These are phyloP conservation scores for Solanum hybrid DNA, from an alignment of 305 asterid species.

Conservation along the genomic window DNA sequence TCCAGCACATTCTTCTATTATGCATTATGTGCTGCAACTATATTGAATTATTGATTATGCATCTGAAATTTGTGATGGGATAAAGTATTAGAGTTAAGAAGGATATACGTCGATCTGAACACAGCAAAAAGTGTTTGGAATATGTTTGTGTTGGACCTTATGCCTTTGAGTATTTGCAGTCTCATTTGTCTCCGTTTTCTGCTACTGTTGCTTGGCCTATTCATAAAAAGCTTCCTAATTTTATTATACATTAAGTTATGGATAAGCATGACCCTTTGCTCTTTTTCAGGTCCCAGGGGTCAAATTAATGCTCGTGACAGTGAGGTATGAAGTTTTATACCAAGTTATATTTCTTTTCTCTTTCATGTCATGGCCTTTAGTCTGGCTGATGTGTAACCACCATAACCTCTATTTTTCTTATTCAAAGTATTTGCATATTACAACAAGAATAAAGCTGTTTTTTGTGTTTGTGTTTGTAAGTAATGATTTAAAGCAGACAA, in stretches of 20 bases:
- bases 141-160: background rate
- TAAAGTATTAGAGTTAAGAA: background rate
- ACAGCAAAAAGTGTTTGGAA: background rate
- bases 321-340: background rate
- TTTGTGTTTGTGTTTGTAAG: background rate
- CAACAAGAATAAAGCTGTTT: background rate
- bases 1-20: background rate
- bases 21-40: background rate
- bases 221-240: slow-evolving; percentile 8
- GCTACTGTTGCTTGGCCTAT: background rate
- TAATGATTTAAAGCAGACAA: background rate
- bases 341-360: background rate
- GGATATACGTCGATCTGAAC: background rate
- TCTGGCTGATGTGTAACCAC: background rate
- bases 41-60: background rate
- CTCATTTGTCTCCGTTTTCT: background rate
- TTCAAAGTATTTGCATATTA: background rate
- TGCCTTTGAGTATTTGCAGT: background rate
- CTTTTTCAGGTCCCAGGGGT: slow-evolving; percentile 5
- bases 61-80: background rate
- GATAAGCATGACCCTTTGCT: background rate
- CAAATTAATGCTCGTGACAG: background rate
- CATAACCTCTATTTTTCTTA: background rate
- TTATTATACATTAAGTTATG: background rate
- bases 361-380: background rate